Evolutionary conservation across 306 rosid genomes (phyloP).

Genomic region (Phaseolus lunatus): DNA sequence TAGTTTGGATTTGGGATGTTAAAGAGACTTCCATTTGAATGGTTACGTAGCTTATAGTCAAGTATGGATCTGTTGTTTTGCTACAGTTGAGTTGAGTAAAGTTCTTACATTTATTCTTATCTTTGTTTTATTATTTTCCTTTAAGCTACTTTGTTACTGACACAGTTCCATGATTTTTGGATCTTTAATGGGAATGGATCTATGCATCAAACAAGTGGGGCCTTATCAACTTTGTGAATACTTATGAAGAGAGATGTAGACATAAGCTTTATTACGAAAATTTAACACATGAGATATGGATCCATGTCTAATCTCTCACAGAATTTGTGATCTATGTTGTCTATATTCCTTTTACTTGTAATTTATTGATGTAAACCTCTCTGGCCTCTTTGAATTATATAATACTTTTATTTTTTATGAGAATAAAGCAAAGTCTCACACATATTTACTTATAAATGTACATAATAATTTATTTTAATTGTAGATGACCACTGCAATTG

Average conservation of each 20-base stretch:
- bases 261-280: neutral
- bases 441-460: neutral
- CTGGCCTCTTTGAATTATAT: constrained; percentile 17
- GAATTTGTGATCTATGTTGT: constrained; percentile 20
- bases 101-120: neutral
- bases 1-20: neutral
- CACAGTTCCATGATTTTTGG: neutral
- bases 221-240: neutral
- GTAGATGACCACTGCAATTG: constrained; percentile 87
- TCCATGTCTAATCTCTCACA: neutral
- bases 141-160: neutral
- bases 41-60: neutral
- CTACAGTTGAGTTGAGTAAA: neutral
- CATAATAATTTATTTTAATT: constrained; percentile 26
- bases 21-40: neutral
- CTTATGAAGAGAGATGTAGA: neutral
- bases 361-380: neutral
- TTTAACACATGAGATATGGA: neutral
- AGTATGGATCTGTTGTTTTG: constrained; percentile 3
- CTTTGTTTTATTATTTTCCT: neutral
- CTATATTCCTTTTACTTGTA: neutral
- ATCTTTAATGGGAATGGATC: constrained; percentile 15
- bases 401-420: neutral
- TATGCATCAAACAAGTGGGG: constrained; percentile 12
- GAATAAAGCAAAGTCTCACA: neutral